A percentile compares a stretch with the other conserved stretches of the same genome.
These are phyloP conservation scores for Ascobolus immersus DNA, from an alignment of 495 filamentous ascomycete species.

Conservation along the genomic window DNA sequence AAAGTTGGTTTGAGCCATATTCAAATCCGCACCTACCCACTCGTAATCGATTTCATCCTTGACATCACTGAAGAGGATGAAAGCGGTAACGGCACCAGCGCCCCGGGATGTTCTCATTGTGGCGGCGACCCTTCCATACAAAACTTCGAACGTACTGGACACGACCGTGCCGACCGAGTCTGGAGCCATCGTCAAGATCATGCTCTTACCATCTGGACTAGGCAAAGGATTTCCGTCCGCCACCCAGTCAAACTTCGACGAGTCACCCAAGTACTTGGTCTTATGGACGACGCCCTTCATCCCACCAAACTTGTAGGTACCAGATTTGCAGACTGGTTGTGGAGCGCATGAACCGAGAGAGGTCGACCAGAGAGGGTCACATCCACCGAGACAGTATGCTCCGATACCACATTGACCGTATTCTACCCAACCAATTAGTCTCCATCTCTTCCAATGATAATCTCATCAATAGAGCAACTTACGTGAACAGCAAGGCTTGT, in stretches of 20 bases:
- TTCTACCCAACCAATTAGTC: conserved; percentile 26
- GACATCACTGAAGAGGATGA: conserved; percentile 79
- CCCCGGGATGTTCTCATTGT: conserved; percentile 67
- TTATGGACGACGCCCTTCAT: conserved; percentile 43
- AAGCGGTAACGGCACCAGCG: conserved; percentile 73
- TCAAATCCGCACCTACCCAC: conserved; percentile 60
- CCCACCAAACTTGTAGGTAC: conserved; percentile 42
- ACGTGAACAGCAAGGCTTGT: conserved; percentile 81
- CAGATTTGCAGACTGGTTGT: conserved; percentile 50
- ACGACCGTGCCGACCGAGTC: conserved; percentile 68
- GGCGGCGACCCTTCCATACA: conserved; percentile 84
- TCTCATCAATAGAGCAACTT: conserved; percentile 20
- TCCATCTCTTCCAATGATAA: neutral
- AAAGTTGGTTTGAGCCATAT: conserved; percentile 69
- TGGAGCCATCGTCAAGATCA: conserved; percentile 75
- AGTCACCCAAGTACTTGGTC: conserved; percentile 61
- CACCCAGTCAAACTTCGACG: conserved; percentile 60
- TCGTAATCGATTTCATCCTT: conserved; percentile 98
- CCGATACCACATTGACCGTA: conserved; percentile 85
- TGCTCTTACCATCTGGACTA: too few species aligned
- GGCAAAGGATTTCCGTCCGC: conserved; percentile 52
- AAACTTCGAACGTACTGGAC: conserved; percentile 70
- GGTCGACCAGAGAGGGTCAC: conserved; percentile 62
- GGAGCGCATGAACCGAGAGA: conserved; percentile 68
- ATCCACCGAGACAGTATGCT: conserved; percentile 88